Percentiles rank a stretch among this genome's conserved stretches.
Conservation (phyloP, 495 filamentous ascomycete species). For the Pseudevernia furfuracea region DNA sequence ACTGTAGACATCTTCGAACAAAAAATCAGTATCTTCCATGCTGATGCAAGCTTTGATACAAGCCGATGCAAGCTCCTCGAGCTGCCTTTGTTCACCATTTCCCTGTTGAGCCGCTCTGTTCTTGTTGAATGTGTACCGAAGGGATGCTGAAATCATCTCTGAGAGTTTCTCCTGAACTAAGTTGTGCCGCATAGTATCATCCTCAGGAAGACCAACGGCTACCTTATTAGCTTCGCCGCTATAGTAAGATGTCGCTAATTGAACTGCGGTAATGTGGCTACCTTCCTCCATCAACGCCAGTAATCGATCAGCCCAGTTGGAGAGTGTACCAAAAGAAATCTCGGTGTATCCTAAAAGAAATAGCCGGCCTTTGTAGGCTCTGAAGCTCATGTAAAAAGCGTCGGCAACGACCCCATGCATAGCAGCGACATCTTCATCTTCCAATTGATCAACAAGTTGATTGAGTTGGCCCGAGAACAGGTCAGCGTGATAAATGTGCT, state of each 20-base stretch:
- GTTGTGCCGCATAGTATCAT: constrained; percentile 62
- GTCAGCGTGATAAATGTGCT: constrained; percentile 86
- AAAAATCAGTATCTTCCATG: constrained; percentile 67
- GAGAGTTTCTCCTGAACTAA: constrained; percentile 83
- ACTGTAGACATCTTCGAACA: constrained; percentile 86
- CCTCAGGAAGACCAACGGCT: constrained; percentile 87
- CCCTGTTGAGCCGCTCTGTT: constrained; percentile 43
- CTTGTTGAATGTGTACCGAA: constrained; percentile 78
- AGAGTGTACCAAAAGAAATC: constrained; percentile 77
- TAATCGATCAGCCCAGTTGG: constrained; percentile 98
- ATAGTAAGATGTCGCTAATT: constrained; percentile 85
- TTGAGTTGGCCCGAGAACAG: constrained; percentile 79
- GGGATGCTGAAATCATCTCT: constrained; percentile 89
- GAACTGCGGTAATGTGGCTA: constrained; percentile 84
- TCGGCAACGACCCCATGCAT: constrained; percentile 97
- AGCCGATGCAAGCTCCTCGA: constrained; percentile 70
- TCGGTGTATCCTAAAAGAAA: constrained; percentile 90
- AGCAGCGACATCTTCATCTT: constrained; percentile 69
- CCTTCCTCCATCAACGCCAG: constrained; percentile 92
- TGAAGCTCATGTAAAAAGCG: constrained; percentile 96
- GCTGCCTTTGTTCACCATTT: constrained; percentile 47
- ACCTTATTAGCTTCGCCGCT: constrained; percentile 81
- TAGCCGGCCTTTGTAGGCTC: constrained; percentile 85
- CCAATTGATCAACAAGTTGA: constrained; percentile 74
- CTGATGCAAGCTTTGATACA: constrained; percentile 76